Conservation (phyloP, 2,329 filamentous ascomycete species). For the Daldinia eschscholtzii region DNA sequence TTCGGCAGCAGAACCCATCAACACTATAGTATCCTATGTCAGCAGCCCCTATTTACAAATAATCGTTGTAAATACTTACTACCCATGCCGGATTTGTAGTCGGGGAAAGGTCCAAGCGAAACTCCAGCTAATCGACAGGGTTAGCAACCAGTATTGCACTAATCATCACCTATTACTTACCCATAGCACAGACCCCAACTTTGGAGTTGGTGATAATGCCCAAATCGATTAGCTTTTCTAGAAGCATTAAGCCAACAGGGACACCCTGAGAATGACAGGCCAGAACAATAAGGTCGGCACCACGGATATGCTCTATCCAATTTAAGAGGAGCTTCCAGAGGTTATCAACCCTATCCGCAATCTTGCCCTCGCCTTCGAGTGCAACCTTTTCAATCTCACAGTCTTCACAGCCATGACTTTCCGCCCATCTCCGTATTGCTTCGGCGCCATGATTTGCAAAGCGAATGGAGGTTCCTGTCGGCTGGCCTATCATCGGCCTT, state of each 20-base stretch:
- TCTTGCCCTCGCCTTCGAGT: slow-evolving; percentile 93
- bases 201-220: slow-evolving; percentile 82
- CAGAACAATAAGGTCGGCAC: slow-evolving; percentile 90
- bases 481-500: slow-evolving; percentile 91
- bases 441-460: slow-evolving; percentile 90
- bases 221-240: slow-evolving; percentile 92
- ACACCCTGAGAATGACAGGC: slow-evolving; percentile 97
- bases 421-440: slow-evolving; percentile 85
- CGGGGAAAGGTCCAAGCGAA: slow-evolving; percentile 90
- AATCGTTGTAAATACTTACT: slow-evolving; percentile 30
- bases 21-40: slow-evolving; percentile 59
- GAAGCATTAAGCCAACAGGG: slow-evolving; percentile 90
- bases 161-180: slow-evolving; percentile 51
- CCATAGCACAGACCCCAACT: slow-evolving; percentile 87
- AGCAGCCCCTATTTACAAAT: slow-evolving; percentile 6
- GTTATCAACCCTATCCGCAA: slow-evolving; percentile 88
- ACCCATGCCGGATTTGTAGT: slow-evolving; percentile 88
- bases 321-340: slow-evolving; percentile 95
- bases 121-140: slow-evolving; percentile 74
- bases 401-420: slow-evolving; percentile 77
- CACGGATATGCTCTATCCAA: slow-evolving; percentile 90
- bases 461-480: slow-evolving; percentile 92
- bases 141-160: slow-evolving; percentile 19
- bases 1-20: slow-evolving; percentile 92
- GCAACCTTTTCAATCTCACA: slow-evolving; percentile 93